phyloP scores from a whole-genome alignment of 164 flowering plant species.

The Vitis vinifera region DNA sequence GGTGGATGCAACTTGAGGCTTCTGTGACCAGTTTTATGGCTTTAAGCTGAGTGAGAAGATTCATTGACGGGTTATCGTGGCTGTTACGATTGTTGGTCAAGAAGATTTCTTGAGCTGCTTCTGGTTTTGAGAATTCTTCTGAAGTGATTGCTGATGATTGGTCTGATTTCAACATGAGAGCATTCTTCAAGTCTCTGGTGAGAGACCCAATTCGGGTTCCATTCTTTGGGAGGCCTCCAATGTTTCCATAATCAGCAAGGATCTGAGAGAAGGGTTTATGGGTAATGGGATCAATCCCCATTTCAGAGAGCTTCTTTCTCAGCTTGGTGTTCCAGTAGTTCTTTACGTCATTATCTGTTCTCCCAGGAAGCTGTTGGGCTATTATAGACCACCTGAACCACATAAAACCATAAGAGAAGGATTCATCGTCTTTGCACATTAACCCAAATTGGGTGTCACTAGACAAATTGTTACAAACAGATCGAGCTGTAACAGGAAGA shows the following conservation, averaged over 20 bases:
- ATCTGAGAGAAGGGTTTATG: constrained; percentile 87
- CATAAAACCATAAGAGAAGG: constrained; percentile 2
- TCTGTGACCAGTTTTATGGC: constrained; percentile 55
- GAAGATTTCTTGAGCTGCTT: constrained; percentile 20
- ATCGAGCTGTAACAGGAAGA: too few relatives aligned
- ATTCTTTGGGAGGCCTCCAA: constrained; percentile 48
- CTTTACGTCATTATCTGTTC: constrained; percentile 88
- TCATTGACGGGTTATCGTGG: constrained; percentile 26
- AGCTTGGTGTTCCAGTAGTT: constrained; percentile 86
- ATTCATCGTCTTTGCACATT: constrained; percentile 14
- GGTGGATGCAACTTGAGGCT: constrained; percentile 26
- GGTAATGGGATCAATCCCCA: constrained; percentile 91
- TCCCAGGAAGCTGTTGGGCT: constrained; percentile 83
- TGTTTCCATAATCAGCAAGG: constrained; percentile 69
- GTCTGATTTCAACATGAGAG: constrained; percentile 32
- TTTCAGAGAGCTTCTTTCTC: constrained; percentile 66
- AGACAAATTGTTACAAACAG: too few relatives aligned
- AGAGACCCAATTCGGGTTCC: constrained; percentile 44
- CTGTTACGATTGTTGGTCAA: constrained; percentile 5
- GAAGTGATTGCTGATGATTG: constrained; percentile 11
- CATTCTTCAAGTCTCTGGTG: constrained; percentile 47
- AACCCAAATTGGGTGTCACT: neutral
- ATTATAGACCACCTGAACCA: constrained; percentile 75
- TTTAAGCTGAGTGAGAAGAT: constrained; percentile 68
- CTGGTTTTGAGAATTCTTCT: constrained; percentile 6